Percentiles rank a stretch among this genome's conserved stretches.
phyloP scores from a whole-genome alignment of 2,329 filamentous ascomycete species.

The Xylogone sp. region DNA sequence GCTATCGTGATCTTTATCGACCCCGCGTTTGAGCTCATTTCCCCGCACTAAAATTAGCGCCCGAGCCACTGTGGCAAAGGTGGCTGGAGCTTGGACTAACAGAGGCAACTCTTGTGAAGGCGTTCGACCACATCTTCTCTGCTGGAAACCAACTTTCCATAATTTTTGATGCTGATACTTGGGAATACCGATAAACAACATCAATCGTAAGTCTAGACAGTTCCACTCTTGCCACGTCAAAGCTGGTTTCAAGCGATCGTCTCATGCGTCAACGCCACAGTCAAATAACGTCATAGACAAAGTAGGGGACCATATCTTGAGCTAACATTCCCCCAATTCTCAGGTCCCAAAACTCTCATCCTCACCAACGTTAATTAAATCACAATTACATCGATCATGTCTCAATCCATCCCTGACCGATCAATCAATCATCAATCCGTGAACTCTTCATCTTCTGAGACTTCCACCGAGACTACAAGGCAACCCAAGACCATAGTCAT shows the following conservation, averaged over 20 bases:
- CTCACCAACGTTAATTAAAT: neutral
- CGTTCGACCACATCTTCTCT: no score
- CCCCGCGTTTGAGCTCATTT: neutral
- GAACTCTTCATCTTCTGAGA: slow-evolving; percentile 6
- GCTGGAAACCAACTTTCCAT: no score
- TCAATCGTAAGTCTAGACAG: no score
- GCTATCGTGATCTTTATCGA: neutral
- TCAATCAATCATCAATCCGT: neutral
- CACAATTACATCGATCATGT: neutral
- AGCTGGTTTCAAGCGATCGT: no score
- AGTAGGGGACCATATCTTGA: no score
- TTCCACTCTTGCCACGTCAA: no score
- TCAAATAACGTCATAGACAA: no score
- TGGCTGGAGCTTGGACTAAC: neutral
- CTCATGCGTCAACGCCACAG: no score
- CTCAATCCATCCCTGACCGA: neutral
- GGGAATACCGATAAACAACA: no score
- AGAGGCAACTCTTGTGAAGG: no score
- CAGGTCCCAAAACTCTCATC: neutral
- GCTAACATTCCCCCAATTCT: no score
- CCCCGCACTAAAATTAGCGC: neutral
- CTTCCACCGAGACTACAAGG: slow-evolving; percentile 26
- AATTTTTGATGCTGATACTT: no score
- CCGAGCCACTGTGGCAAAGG: neutral
- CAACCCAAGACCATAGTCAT: neutral